Evolutionary conservation across 2,329 filamentous ascomycete species (phyloP).

Genomic region (Xylaria sp.): DNA sequence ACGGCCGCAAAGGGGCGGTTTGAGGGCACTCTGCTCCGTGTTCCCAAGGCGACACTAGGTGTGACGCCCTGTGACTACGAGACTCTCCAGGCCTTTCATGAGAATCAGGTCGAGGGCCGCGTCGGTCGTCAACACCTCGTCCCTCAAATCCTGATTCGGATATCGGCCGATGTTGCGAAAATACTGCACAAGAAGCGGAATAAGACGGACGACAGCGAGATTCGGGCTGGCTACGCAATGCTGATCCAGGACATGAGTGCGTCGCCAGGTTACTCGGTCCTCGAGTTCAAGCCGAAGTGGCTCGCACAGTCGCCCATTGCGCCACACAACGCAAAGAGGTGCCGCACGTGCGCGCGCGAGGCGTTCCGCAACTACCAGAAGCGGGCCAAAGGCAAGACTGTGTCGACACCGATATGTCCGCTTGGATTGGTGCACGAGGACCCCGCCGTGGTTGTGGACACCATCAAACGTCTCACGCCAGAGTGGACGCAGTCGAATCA

Average conservation of each 20-base stretch:
- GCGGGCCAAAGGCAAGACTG: conserved; percentile 51
- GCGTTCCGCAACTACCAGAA: conserved; percentile 59
- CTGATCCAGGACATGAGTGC: conserved; percentile 79
- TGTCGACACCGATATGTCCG: conserved; percentile 66
- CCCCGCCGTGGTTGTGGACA: conserved; percentile 56
- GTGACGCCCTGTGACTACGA: conserved; percentile 58
- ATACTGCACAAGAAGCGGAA: conserved; percentile 58
- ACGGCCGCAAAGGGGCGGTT: conserved; percentile 46
- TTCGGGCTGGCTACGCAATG: conserved; percentile 70
- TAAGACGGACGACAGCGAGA: conserved; percentile 57
- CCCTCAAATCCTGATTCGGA: conserved; percentile 46
- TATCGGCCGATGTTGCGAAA: conserved; percentile 57
- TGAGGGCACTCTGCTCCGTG: conserved; percentile 65
- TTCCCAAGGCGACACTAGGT: conserved; percentile 65
- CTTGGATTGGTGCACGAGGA: conserved; percentile 68
- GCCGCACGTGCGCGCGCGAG: conserved; percentile 76
- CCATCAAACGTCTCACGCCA: conserved; percentile 55
- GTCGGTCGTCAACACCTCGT: conserved; percentile 51
- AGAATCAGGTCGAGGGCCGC: conserved; percentile 62
- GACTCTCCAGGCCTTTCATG: conserved; percentile 59
- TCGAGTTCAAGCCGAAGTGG: conserved; percentile 90
- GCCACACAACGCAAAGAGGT: conserved; percentile 69
- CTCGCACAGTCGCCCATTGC: conserved; percentile 79
- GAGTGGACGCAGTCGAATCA: conserved; percentile 48
- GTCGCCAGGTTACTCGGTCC: conserved; percentile 53